Base-by-base conservation (phyloP, 2,329 filamentous ascomycete genomes). In the Fulvia fulva region DNA sequence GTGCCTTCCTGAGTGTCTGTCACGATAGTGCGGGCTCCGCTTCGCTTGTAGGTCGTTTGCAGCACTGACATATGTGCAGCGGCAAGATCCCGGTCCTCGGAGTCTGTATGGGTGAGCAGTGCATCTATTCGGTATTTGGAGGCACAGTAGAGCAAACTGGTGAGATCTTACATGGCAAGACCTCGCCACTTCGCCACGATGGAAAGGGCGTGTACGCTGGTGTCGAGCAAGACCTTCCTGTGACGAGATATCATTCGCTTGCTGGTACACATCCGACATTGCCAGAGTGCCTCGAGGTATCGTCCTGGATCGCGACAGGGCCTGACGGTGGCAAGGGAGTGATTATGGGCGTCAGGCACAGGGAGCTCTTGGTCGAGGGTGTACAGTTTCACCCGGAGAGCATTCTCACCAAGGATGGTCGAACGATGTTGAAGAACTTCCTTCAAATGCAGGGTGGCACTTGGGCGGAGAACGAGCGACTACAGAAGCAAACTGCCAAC, bases 71-170 rank as follows among this genome's bases (percentile, higher is more conserved):
- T 12, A 26, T 50, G 5, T n/a, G 16, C 47, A 50, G 88, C 28
- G 94, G 94, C 66, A 97, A 96, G 77, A 90, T 99, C 51, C 94
- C 94, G 11, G 86, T 99, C 14, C 84, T 99, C 53, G 94, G 94
- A n/a, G 94, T 99, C 28, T 99, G 94, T 72, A 97, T 99, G 93
- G 94, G 94, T 67, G 88, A 97, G 86, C 94, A 99, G 80, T 99
- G 94, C 76, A 97, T 99, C 65, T 93, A 95, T 72, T 89, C 94
- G 55, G 87, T 91, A 30, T 97, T 95, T 70, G 94, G 94, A 50
- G 94, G 94, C 60, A 86, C 89, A 52, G 94, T 99, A 51, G 88
- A 87, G 71, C 93, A 91, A 59, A 96, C 94, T 9, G 94, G 94
- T 25, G 94, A 99, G 77, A 97, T 97, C 70, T 80, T 99, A 55